Evolutionary conservation across 192 early-diverging fungal genomes (phyloP).

Genomic region (Rhizoclosmatium sp.): DNA sequence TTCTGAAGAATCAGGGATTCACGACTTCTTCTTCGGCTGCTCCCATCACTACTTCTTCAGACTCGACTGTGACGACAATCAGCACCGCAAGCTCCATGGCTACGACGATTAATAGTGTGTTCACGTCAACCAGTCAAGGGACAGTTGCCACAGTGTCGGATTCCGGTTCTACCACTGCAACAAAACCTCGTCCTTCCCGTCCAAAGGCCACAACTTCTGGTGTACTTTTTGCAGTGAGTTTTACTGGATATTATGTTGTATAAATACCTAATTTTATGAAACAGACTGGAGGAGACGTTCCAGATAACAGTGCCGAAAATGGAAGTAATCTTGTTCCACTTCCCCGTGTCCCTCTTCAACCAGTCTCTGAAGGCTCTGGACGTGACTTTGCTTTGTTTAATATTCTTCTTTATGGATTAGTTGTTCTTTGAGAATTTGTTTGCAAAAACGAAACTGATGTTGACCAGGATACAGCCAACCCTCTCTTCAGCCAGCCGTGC

Average conservation of each 20-base stretch:
- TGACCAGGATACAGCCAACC: too few species aligned
- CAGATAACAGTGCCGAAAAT: not conserved
- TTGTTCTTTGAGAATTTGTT: too few species aligned
- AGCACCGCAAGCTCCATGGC: not conserved
- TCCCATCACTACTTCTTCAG: not conserved
- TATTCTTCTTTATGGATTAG: too few species aligned
- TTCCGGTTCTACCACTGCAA: not conserved
- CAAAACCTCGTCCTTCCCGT: not conserved
- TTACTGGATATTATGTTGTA: not conserved
- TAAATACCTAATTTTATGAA: not conserved
- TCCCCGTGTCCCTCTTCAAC: too few species aligned
- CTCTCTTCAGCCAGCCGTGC: too few species aligned
- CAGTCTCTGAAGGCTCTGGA: too few species aligned
- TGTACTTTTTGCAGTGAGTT: not conserved
- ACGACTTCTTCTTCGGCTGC: conserved; percentile 1
- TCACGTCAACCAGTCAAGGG: not conserved
- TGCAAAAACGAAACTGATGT: too few species aligned
- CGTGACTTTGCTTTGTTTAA: too few species aligned
- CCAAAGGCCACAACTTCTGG: not conserved
- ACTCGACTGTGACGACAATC: not conserved
- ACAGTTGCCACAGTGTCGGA: not conserved
- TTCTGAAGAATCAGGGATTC: conserved; percentile 16
- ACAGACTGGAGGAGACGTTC: not conserved
- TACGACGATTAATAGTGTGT: not conserved
- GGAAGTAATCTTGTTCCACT: too few species aligned